Conservation (phyloP, 441 rosid species). For the Gossypium laxum region DNA sequence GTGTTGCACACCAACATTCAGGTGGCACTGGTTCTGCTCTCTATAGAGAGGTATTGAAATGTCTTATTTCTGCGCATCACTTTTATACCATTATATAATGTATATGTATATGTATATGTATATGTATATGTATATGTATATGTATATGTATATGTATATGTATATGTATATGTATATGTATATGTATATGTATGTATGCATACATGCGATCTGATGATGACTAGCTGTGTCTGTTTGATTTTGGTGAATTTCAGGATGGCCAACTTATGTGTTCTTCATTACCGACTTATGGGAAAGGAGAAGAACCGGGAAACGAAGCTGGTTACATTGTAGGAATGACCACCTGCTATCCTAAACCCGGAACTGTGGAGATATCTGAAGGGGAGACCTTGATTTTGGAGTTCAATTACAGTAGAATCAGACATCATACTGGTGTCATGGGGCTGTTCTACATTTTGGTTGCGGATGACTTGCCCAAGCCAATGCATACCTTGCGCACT, state of each 20-base stretch:
- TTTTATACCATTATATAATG: background rate
- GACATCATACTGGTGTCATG: conserved; percentile 72
- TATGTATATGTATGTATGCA: background rate
- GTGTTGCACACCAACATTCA: conserved; percentile 63
- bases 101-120: too few species aligned
- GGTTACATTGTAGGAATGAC: conserved; percentile 68
- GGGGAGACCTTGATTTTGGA: conserved; percentile 56
- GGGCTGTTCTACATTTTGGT: conserved; percentile 67
- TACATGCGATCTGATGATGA: background rate
- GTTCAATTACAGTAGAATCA: conserved; percentile 44
- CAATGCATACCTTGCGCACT: conserved; percentile 12
- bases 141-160: too few species aligned
- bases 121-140: too few species aligned
- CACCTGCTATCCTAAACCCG: conserved; percentile 65
- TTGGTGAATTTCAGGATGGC: conserved; percentile 40
- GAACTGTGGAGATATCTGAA: conserved; percentile 40
- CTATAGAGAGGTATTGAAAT: background rate
- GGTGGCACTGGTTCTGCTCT: background rate
- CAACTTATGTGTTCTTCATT: conserved; percentile 44
- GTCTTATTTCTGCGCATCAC: background rate
- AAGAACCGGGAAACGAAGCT: conserved; percentile 33
- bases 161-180: too few species aligned
- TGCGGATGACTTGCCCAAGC: conserved; percentile 39
- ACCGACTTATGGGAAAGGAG: conserved; percentile 55
- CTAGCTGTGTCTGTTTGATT: background rate